These are phyloP conservation scores for Cordyceps farinosa DNA, from an alignment of 2,329 filamentous ascomycete genomes.

Conservation along the genomic window DNA sequence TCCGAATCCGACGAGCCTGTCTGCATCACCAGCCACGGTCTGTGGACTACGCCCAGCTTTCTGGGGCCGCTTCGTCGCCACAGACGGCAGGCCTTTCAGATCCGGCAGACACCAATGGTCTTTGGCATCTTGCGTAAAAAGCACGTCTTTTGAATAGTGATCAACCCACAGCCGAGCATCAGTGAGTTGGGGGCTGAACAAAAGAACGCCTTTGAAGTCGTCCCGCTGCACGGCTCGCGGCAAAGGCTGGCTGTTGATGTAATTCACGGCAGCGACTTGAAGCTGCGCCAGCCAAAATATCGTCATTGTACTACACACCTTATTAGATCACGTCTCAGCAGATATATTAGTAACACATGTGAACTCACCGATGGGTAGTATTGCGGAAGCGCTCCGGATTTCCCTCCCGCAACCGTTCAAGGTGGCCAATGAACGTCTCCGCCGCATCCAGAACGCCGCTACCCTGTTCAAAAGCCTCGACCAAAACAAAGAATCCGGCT, in stretches of 20 bases:
- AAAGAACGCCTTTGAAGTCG: constrained; percentile 26
- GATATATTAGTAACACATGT: constrained; percentile 3
- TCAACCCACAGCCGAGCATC: constrained; percentile 30
- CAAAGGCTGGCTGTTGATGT: constrained; percentile 20
- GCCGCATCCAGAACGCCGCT: constrained; percentile 28
- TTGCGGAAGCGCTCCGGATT: constrained; percentile 32
- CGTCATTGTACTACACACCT: constrained; percentile 28
- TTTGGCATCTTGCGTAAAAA: constrained; percentile 30
- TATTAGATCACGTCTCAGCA: background rate
- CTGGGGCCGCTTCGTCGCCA: background rate
- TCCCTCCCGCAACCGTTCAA: constrained; percentile 25
- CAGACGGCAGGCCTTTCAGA: constrained; percentile 27
- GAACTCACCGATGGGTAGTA: constrained; percentile 29
- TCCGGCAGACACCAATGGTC: constrained; percentile 31
- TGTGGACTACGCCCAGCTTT: background rate
- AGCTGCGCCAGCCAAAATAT: constrained; percentile 36
- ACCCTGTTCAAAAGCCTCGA: constrained; percentile 26
- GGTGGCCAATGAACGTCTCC: constrained; percentile 28
- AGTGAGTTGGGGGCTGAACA: constrained; percentile 28
- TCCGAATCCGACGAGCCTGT: constrained; percentile 29
- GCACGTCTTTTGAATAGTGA: constrained; percentile 31
- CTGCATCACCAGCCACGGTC: constrained; percentile 6
- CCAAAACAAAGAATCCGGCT: constrained; percentile 31
- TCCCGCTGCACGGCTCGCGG: constrained; percentile 16
- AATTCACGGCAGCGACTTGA: constrained; percentile 28